These are phyloP conservation scores for Chaetomium cochliodes DNA, from an alignment of 495 filamentous ascomycete genomes.

Conservation along the genomic window DNA sequence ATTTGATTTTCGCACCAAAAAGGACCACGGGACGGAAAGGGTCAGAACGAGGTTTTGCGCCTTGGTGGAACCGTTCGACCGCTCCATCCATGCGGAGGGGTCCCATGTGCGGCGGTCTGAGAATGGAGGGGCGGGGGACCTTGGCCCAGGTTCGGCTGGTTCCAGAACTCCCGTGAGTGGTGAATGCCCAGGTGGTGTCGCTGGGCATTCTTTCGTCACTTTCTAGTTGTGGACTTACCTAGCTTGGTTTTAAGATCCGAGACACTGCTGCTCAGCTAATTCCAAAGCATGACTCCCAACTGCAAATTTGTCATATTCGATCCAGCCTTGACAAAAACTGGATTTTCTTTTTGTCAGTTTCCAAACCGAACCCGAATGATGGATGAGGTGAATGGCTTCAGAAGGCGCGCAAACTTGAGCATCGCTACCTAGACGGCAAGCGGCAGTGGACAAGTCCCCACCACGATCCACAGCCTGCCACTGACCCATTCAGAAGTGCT, in stretches of 20 bases:
- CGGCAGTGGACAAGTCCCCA: conserved; percentile 30
- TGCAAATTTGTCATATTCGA: background rate
- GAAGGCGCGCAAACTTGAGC: conserved; percentile 18
- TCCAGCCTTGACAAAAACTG: background rate
- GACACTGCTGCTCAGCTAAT: background rate
- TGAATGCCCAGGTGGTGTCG: background rate
- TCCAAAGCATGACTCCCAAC: background rate
- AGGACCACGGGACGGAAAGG: background rate
- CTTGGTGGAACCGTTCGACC: conserved; percentile 15
- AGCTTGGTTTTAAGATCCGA: background rate
- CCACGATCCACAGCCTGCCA: conserved; percentile 20
- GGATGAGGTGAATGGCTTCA: background rate
- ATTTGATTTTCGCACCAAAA: background rate
- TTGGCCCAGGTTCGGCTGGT: background rate
- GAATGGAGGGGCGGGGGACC: background rate
- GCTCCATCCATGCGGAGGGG: conserved; percentile 14
- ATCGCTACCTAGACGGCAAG: conserved; percentile 31
- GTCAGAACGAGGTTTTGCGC: background rate
- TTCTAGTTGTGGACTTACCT: background rate
- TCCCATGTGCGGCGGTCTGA: conserved; percentile 20
- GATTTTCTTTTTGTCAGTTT: conserved; percentile 10
- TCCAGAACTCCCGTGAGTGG: background rate
- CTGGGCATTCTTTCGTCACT: background rate
- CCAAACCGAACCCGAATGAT: conserved; percentile 12
- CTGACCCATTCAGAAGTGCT: conserved; percentile 6